Conservation (phyloP, 2,329 filamentous ascomycete species). For the Neophaeococcomyces mojaviensis region DNA sequence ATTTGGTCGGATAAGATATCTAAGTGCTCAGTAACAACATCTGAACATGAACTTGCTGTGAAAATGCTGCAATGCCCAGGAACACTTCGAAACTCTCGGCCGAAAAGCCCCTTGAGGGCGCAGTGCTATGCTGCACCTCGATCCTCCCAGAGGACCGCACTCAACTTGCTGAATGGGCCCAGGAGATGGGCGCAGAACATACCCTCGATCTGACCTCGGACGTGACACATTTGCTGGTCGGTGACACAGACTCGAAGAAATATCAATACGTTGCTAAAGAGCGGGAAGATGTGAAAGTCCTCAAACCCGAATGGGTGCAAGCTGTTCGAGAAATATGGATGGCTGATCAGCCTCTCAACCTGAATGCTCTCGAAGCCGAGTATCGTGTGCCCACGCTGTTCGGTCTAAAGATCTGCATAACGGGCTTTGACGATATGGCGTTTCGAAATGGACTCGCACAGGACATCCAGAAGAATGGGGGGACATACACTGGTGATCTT, state of each 20-base stretch:
- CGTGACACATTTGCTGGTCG: slow-evolving; percentile 89
- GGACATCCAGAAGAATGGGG: slow-evolving; percentile 62
- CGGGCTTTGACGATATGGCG: slow-evolving; percentile 59
- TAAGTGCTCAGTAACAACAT: no score
- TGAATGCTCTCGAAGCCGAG: slow-evolving; percentile 59
- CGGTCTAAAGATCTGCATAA: slow-evolving; percentile 58
- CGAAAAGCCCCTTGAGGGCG: slow-evolving; percentile 38
- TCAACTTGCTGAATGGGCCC: slow-evolving; percentile 42
- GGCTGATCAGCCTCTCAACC: slow-evolving; percentile 65
- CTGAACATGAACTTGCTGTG: no score
- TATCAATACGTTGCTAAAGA: slow-evolving; percentile 92
- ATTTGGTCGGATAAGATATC: no score
- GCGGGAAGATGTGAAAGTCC: slow-evolving; percentile 74
- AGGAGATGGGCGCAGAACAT: slow-evolving; percentile 78
- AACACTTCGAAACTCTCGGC: slow-evolving; percentile 10
- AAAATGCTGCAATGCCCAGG: background rate
- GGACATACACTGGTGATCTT: slow-evolving; percentile 78
- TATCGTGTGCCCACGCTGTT: slow-evolving; percentile 38
- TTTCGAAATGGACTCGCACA: slow-evolving; percentile 65
- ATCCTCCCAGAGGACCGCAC: slow-evolving; percentile 66
- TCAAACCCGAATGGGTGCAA: slow-evolving; percentile 77
- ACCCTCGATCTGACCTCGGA: slow-evolving; percentile 91
- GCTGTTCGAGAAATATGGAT: slow-evolving; percentile 75
- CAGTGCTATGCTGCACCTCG: slow-evolving; percentile 81
- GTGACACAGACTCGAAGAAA: slow-evolving; percentile 81